Base-by-base conservation (phyloP, 192 early-diverging fungal genomes). In the Haplosporangium gracile region DNA sequence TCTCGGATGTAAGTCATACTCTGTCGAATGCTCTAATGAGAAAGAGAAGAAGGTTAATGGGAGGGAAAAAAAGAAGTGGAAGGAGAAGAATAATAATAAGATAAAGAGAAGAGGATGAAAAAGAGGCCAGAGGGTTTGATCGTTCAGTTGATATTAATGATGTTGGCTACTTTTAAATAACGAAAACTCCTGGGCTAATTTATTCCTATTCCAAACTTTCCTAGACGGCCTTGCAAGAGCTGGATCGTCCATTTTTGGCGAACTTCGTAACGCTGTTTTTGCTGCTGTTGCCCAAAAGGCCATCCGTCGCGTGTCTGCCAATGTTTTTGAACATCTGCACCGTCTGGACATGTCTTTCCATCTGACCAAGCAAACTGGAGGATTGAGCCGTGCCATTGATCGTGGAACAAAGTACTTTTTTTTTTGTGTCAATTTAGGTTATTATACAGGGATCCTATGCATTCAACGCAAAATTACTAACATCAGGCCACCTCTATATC, bases 351-450 rank as follows among this genome's bases (percentile, higher is more conserved):
- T 98, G 74, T 92, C 90, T 38, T 99, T 98, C 88, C 99, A 99
- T 88, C 88, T 99, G 24, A 92, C 93, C 26, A 92, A 98, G 49
- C 97, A 99, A 89, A 99, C 99, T 5, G 99, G 99, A 79, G 99
- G 97, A 5, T 90, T 99, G 53, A 97, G 96, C 51, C 93, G 99
- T 10, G 98, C 99, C 36, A 98, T 99, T 77, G 99, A 99, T 89
- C 92, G 99, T 32, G 96, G 96, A 77, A 97, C 93, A 73, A 95
- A 95, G 93, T 88, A 89, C 9, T 63, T 38, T 3, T 4, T 74
- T 20, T 51, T 4, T n/a, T 57, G 24, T 10, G 43, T 45, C 43
- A 1, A 10, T 45, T 43, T 45, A 45, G 0, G 15, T 29, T 32
- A 1, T 20, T 34, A 38, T 24, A 7, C 24, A 26, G 26, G 13